Evolutionary conservation across 495 filamentous ascomycete genomes (phyloP).

Genomic region (Filosporella fistucella): DNA sequence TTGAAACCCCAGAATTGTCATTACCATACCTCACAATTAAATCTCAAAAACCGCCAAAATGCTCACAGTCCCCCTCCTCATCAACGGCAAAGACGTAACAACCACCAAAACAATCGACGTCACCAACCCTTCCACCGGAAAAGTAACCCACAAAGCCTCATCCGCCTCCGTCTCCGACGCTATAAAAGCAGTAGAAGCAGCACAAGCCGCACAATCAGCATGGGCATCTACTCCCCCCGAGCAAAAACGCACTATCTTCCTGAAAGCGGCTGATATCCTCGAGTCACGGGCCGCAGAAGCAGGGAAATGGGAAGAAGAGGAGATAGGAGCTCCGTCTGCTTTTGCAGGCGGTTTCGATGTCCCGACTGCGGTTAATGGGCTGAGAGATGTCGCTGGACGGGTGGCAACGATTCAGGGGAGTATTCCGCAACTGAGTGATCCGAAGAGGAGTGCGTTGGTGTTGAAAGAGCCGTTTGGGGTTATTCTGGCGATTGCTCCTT

Average conservation of each 20-base stretch:
- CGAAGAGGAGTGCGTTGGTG: constrained; percentile 35
- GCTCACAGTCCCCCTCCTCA: constrained; percentile 9
- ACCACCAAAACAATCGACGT: constrained; percentile 5
- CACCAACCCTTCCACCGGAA: constrained; percentile 2
- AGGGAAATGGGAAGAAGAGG: constrained; percentile 36
- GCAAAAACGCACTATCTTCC: constrained; percentile 66
- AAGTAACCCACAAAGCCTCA: not conserved
- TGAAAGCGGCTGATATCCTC: constrained; percentile 67
- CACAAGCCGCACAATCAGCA: constrained; percentile 60
- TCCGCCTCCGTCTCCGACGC: constrained; percentile 27
- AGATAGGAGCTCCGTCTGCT: constrained; percentile 55
- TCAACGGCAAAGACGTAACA: constrained; percentile 13
- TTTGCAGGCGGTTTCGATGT: constrained; percentile 68
- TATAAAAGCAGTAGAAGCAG: constrained; percentile 54
- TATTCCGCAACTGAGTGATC: constrained; percentile 47
- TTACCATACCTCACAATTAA: too few relatives aligned
- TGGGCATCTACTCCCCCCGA: constrained; percentile 62
- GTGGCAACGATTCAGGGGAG: constrained; percentile 55
- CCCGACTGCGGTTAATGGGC: constrained; percentile 47
- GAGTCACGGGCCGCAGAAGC: constrained; percentile 58
- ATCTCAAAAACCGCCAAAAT: not conserved
- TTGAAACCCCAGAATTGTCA: too few relatives aligned
- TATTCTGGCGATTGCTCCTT: constrained; percentile 75
- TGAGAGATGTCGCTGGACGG: constrained; percentile 68
- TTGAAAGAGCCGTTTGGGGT: constrained; percentile 79